Percentiles rank a stretch among this genome's conserved stretches.
Evolutionary conservation across 805 yeast species (phyloP).

Genomic region (Candida pseudofarinosa): DNA sequence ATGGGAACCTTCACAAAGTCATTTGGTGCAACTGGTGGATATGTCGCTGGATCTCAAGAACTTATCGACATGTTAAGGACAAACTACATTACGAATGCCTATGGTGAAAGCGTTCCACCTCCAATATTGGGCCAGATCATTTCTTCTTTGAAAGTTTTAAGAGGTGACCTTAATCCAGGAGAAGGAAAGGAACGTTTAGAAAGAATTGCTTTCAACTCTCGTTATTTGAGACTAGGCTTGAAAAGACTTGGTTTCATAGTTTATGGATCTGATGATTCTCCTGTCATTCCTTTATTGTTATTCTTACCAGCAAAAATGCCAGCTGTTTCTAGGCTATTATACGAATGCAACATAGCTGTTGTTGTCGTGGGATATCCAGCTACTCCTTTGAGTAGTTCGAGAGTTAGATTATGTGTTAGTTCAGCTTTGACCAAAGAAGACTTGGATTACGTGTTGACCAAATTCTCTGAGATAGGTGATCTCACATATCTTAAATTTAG

Average conservation of each 20-base stretch:
- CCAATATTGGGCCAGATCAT: constrained; percentile 87
- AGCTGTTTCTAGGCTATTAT: constrained; percentile 78
- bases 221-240: constrained; percentile 86
- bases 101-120: constrained; percentile 87
- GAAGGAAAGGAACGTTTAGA: constrained; percentile 90
- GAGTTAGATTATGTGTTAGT: constrained; percentile 91
- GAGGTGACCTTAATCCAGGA: constrained; percentile 82
- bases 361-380: constrained; percentile 99
- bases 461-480: constrained; percentile 76
- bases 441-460: constrained; percentile 71
- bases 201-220: constrained; percentile 92
- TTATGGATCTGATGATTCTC: constrained; percentile 93
- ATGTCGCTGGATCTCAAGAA: constrained; percentile 70
- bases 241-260: constrained; percentile 92
- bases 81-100: constrained; percentile 65
- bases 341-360: constrained; percentile 79
- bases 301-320: constrained; percentile 95
- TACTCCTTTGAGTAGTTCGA: constrained; percentile 82
- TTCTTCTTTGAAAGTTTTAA: constrained; percentile 72
- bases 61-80: constrained; percentile 73
- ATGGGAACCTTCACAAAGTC: constrained; percentile 99
- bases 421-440: constrained; percentile 92
- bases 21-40: constrained; percentile 99
- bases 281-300: constrained; percentile 84
- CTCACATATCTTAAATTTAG: constrained; percentile 68